Conservation (phyloP, 257 asterid species). For the Solanum medicagineum region DNA sequence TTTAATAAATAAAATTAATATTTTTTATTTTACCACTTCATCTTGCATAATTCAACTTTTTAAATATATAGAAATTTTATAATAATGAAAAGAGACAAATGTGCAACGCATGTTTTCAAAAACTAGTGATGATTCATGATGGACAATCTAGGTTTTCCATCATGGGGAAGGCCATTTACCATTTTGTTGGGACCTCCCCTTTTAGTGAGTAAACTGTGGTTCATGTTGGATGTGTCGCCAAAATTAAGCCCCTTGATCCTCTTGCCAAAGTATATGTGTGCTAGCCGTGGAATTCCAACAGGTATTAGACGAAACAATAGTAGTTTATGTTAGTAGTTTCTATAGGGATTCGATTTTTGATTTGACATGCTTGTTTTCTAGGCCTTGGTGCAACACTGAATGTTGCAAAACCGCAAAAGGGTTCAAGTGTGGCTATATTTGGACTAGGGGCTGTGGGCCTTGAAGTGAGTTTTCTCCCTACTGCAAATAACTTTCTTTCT, state of each 20-base stretch:
- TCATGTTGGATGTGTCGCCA: slow-evolving; percentile 69
- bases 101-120: no score
- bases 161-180: slow-evolving; percentile 64
- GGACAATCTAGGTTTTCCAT: slow-evolving; percentile 48
- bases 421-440: slow-evolving; percentile 58
- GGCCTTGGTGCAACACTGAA: slow-evolving; percentile 89
- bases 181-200: slow-evolving; percentile 71
- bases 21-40: no score
- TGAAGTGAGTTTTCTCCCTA: slow-evolving; percentile 24
- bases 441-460: slow-evolving; percentile 93
- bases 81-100: no score
- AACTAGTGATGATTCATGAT: slow-evolving; percentile 44
- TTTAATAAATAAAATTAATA: no score
- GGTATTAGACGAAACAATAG: slow-evolving; percentile 15
- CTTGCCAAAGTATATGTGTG: slow-evolving; percentile 61
- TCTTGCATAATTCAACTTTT: no score
- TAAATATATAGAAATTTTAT: no score
- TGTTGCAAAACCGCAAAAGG: slow-evolving; percentile 68
- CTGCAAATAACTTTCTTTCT: neutral
- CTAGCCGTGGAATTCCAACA: slow-evolving; percentile 76
- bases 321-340: neutral
- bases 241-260: slow-evolving; percentile 68
- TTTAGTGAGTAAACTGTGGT: slow-evolving; percentile 73
- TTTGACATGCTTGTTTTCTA: neutral
- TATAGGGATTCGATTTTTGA: neutral